Evolutionary conservation across 805 yeast species (phyloP).

Genomic region (Myxozyma mucilagina): DNA sequence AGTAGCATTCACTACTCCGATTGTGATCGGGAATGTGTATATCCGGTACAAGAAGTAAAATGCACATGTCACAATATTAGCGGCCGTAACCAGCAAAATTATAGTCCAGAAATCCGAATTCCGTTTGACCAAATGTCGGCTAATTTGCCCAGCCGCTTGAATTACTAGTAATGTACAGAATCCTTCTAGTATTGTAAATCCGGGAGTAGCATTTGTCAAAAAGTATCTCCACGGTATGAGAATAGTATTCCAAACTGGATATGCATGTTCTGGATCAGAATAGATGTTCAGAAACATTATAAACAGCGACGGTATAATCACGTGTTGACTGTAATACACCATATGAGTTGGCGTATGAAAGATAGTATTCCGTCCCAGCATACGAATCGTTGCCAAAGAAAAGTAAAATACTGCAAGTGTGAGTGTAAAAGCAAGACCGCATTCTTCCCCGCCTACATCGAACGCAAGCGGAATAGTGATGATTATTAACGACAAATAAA

Average conservation of each 20-base stretch:
- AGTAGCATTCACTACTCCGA: conserved; percentile 74
- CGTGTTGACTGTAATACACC: conserved; percentile 77
- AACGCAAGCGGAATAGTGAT: conserved; percentile 89
- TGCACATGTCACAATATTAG: conserved; percentile 72
- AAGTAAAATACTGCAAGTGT: conserved; percentile 73
- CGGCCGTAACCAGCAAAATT: conserved; percentile 66
- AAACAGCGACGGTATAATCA: conserved; percentile 76
- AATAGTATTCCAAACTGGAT: conserved; percentile 41
- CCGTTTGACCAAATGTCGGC: conserved; percentile 60
- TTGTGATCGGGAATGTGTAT: conserved; percentile 66
- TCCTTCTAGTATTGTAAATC: conserved; percentile 88
- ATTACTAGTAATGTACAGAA: conserved; percentile 88
- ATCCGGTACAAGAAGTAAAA: conserved; percentile 79
- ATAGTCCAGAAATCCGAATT: conserved; percentile 70
- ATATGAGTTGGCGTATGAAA: conserved; percentile 40
- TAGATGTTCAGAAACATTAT: conserved; percentile 51
- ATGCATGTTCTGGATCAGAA: conserved; percentile 30
- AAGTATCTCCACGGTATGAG: conserved; percentile 70
- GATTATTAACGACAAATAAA: conserved; percentile 68
- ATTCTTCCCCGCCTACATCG: conserved; percentile 86
- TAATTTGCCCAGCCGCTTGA: conserved; percentile 85
- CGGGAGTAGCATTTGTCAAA: conserved; percentile 78
- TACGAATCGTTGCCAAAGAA: conserved; percentile 67
- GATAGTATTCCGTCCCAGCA: conserved; percentile 48
- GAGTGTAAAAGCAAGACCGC: conserved; percentile 82